Evolutionary conservation across 2,329 filamentous ascomycete genomes (phyloP).

Genomic region (Sporothrix pseudoabietina): DNA sequence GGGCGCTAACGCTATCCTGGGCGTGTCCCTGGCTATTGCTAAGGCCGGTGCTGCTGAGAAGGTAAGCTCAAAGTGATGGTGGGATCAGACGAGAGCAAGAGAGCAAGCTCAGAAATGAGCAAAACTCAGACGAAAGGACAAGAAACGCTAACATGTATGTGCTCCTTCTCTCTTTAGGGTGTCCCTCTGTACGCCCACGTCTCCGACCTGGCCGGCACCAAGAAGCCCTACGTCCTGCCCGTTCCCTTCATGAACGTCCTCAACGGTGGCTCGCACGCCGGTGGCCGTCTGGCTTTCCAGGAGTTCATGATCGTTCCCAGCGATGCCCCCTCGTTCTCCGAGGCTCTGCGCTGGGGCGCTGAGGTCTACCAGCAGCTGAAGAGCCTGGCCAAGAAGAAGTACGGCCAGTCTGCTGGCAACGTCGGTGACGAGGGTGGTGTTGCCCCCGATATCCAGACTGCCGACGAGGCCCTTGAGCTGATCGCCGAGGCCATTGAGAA

Average conservation of each 20-base stretch:
- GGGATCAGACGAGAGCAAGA: neutral
- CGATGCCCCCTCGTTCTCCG: conserved; percentile 84
- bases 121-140: neutral
- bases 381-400: conserved; percentile 97
- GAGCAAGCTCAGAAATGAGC: neutral
- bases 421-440: conserved; percentile 99
- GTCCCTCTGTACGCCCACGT: conserved; percentile 87
- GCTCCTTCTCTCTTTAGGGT: conserved; percentile 48
- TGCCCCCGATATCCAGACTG: conserved; percentile 95
- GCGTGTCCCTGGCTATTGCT: conserved; percentile 80
- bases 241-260: conserved; percentile 94
- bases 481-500: conserved; percentile 93
- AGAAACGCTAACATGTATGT: neutral
- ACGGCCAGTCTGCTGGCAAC: conserved; percentile 97
- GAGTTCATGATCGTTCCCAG: conserved; percentile 90
- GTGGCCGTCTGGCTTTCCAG: conserved; percentile 92
- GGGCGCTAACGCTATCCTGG: conserved; percentile 85
- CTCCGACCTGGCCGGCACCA: conserved; percentile 83
- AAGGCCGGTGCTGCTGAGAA: conserved; percentile 90
- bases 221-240: conserved; percentile 88
- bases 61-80: conserved; percentile 44
- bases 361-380: conserved; percentile 99
- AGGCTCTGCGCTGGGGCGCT: conserved; percentile 93
- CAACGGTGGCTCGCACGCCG: conserved; percentile 92
- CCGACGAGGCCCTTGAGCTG: conserved; percentile 94